Evolutionary conservation across 2,329 filamentous ascomycete species (phyloP), one percentile per base, ranked within the genome.

Genomic region (Fusarium incarnatum): DNA sequence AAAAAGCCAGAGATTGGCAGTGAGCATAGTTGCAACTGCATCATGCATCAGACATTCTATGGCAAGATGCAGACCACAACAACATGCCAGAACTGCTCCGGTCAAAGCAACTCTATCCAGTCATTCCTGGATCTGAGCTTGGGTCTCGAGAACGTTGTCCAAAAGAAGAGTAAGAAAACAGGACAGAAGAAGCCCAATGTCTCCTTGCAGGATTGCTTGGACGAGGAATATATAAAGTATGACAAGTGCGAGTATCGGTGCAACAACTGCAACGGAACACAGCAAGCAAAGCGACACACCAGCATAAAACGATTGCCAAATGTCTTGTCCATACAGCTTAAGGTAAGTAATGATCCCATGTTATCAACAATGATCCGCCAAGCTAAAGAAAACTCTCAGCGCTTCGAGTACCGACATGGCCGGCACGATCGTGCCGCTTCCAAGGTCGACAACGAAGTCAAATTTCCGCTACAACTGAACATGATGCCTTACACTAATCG

Each of bases 31-130:
- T 98, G 96, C 83, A 88, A 91, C 63, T 99, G 95, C 80, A 93
- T 98, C 75, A 92, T 98, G 73, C 96, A 98, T 79, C 92, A 95
- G 77, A 94, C 93, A 1, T 98, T 98, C 76, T 97, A 95, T 78
- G 96, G 96, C 65, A 95, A 97, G 78, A 88, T 97, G 65, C 92
- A 93, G 75, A 96, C 91, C 76, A 95, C 92, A 22, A 95, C 97
- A 41, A 97, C 93, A 20, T 99, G 95, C 80, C 91, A 94, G 76
- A 92, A 91, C 74, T 98, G 95, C 80, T 87, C 90, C 62, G 94
- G 94, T 71, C 88, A 91, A 23, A 97, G 93, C 3, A 91, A 92
- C 66, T 91, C 94, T 1, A 88, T 94, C 44, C 94, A 98, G 77
- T 94, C 94, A 1, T 96, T 98, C 79, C 89, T 97, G 73, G 95